Evolutionary conservation across 1,139 yeast genomes (phyloP).

Genomic region (Candida sp.): DNA sequence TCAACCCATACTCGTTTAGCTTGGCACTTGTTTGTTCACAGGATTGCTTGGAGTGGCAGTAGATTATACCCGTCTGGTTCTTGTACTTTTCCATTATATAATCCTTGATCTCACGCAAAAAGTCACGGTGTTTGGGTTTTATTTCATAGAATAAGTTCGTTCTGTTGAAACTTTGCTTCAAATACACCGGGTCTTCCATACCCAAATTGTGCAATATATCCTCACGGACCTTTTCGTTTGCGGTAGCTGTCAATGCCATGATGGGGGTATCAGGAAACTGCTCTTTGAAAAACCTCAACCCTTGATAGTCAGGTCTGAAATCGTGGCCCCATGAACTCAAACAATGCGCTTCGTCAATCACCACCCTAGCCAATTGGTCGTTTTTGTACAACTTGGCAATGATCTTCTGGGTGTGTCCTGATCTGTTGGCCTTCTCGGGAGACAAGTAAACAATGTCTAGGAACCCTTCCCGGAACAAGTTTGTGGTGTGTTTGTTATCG

Average conservation of each 20-base stretch:
- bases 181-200: slow-evolving; percentile 56
- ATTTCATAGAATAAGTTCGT: slow-evolving; percentile 86
- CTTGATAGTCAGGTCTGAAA: slow-evolving; percentile 94
- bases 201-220: slow-evolving; percentile 82
- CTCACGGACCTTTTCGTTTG: slow-evolving; percentile 87
- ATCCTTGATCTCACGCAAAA: slow-evolving; percentile 63
- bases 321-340: slow-evolving; percentile 99
- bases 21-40: slow-evolving; percentile 83
- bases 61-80: slow-evolving; percentile 83
- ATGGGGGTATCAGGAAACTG: slow-evolving; percentile 83
- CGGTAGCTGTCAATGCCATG: slow-evolving; percentile 98
- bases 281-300: slow-evolving; percentile 71
- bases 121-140: slow-evolving; percentile 59
- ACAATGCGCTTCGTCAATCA: slow-evolving; percentile 99
- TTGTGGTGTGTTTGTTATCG: slow-evolving; percentile 68
- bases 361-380: slow-evolving; percentile 76
- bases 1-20: slow-evolving; percentile 62
- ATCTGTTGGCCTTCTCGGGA: slow-evolving; percentile 93
- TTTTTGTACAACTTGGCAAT: slow-evolving; percentile 60
- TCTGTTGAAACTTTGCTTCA: slow-evolving; percentile 87
- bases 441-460: slow-evolving; percentile 85
- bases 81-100: slow-evolving; percentile 55
- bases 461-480: slow-evolving; percentile 64
- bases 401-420: slow-evolving; percentile 68
- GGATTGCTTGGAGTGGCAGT: slow-evolving; percentile 88